Percentiles rank a stretch among this genome's conserved stretches.
These are phyloP conservation scores for Eragrostis nindensis DNA, from an alignment of 176 grass and related monocot genomes.

Conservation along the genomic window DNA sequence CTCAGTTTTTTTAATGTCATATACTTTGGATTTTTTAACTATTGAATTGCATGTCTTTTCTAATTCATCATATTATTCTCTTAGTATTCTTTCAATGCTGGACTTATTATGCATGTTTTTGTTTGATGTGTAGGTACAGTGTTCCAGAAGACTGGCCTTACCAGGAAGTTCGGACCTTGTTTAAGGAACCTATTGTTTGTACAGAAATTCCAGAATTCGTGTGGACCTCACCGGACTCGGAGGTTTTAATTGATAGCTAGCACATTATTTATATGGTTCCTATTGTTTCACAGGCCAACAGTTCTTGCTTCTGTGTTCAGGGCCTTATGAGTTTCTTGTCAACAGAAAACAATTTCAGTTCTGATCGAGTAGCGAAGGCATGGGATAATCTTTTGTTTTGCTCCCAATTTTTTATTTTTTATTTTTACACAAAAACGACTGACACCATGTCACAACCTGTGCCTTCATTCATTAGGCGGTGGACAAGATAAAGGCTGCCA, in stretches of 20 bases:
- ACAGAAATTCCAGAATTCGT: conserved; percentile 65
- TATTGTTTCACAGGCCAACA: conserved; percentile 35
- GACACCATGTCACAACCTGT: conserved; percentile 33
- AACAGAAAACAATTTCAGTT: conserved; percentile 82
- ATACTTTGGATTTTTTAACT: background rate
- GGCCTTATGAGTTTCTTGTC: conserved; percentile 76
- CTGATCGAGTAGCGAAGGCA: conserved; percentile 82
- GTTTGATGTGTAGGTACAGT: conserved; percentile 60
- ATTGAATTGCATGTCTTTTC: background rate
- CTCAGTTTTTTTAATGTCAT: background rate
- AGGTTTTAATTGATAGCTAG: conserved; percentile 52
- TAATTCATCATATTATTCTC: conserved; percentile 3
- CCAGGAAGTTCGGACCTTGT: conserved; percentile 77
- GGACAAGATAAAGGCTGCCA: conserved; percentile 81
- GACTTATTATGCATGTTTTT: background rate
- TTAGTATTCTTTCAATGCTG: conserved; percentile 27
- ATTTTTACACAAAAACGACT: background rate
- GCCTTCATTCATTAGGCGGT: conserved; percentile 63
- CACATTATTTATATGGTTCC: background rate
- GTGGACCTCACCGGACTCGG: conserved; percentile 67
- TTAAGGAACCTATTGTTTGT: conserved; percentile 79
- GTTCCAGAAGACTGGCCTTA: conserved; percentile 96
- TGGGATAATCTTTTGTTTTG: conserved; percentile 24
- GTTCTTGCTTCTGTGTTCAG: conserved; percentile 42
- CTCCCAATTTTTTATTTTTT: conserved; percentile 27